Conservation (phyloP, 177 flowering plant genomes). For the Vitis hybrid region DNA sequence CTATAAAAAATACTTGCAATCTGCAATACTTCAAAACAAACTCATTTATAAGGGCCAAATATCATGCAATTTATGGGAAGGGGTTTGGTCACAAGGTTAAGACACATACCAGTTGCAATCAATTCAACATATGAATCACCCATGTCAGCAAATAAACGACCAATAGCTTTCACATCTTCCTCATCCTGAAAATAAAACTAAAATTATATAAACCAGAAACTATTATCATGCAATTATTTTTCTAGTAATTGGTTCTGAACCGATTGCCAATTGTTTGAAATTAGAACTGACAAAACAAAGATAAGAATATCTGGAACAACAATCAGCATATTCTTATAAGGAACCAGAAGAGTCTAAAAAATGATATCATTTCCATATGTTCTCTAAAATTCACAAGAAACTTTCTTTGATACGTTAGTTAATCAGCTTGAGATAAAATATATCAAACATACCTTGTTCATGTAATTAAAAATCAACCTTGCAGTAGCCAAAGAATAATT, state of each 20-base stretch:
- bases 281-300: not conserved
- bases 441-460: not conserved
- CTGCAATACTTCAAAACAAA: not conserved
- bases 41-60: not conserved
- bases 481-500: not conserved
- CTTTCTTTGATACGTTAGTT: not conserved
- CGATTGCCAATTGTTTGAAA: not conserved
- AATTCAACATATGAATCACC: constrained; percentile 95
- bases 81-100: not conserved
- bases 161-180: constrained; percentile 97
- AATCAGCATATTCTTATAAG: not conserved
- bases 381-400: not conserved
- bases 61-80: not conserved
- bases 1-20: not conserved
- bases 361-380: not conserved
- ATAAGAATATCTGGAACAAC: not conserved
- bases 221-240: not conserved
- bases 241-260: not conserved
- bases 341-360: not conserved
- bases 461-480: not conserved
- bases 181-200: constrained; percentile 67
- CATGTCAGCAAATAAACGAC: constrained; percentile 93
- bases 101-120: constrained; percentile 82
- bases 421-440: not conserved
- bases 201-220: not conserved